Percentiles rank a stretch among this genome's conserved stretches.
phyloP scores from a whole-genome alignment of 2,329 filamentous ascomycete genomes.

The Ascocoryne sarcoides region DNA sequence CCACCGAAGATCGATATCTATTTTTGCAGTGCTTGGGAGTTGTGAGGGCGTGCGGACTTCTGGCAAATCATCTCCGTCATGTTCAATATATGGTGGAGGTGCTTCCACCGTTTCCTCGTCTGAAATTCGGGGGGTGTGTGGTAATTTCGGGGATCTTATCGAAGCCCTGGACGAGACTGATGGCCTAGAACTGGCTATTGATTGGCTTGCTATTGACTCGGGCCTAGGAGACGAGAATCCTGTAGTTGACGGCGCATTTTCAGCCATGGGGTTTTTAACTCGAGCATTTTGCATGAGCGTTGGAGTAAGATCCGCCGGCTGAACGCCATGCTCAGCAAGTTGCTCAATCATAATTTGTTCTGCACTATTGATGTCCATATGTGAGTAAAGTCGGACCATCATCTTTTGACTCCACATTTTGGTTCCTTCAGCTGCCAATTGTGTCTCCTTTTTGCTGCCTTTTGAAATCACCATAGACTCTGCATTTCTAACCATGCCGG shows the following conservation, averaged over 20 bases:
- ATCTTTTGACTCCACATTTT: slow-evolving; percentile 98
- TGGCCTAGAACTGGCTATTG: slow-evolving; percentile 28
- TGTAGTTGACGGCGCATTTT: slow-evolving; percentile 30
- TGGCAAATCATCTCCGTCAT: slow-evolving; percentile 62
- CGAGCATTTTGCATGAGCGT: slow-evolving; percentile 85
- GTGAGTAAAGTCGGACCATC: slow-evolving; percentile 87
- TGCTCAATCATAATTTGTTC: slow-evolving; percentile 99
- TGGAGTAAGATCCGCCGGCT: slow-evolving; percentile 73
- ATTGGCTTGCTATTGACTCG: slow-evolving; percentile 16
- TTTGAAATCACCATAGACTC: slow-evolving; percentile 51
- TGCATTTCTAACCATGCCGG: slow-evolving; percentile 63
- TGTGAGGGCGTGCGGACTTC: slow-evolving; percentile 77
- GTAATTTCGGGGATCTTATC: slow-evolving; percentile 11
- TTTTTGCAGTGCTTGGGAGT: slow-evolving; percentile 68
- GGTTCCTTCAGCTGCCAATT: slow-evolving; percentile 64
- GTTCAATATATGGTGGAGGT: slow-evolving; percentile 53
- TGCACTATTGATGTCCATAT: slow-evolving; percentile 89
- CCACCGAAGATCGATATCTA: slow-evolving; percentile 95
- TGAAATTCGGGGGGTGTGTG: slow-evolving; percentile 11
- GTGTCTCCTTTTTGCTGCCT: slow-evolving; percentile 68
- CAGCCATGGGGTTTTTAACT: slow-evolving; percentile 85
- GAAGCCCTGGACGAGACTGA: slow-evolving; percentile 30
- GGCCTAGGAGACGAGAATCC: slow-evolving; percentile 17
- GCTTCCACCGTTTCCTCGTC: slow-evolving; percentile 42
- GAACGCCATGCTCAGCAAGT: slow-evolving; percentile 82